Evolutionary conservation across 129 eudicot species (phyloP), one percentile per base, ranked within the genome.

Genomic region (Arctium lappa): DNA sequence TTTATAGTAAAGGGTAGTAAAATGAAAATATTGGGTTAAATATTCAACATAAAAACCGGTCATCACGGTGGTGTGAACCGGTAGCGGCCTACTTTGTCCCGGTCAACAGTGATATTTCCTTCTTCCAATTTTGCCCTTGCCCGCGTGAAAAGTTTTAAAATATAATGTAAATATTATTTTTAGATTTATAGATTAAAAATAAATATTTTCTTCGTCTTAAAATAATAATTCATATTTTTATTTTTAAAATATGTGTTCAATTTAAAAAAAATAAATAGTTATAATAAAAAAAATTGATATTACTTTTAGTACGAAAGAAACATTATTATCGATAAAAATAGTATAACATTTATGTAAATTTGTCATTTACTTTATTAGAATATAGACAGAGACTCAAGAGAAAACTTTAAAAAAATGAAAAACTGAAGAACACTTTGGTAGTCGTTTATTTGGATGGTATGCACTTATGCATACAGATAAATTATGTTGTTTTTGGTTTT

Each of bases 11-110:
- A 71, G 27, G 75, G 75, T 34, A n/a, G 68, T 5, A 16, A 18
- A 60, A 60, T 5, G 29, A 60, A 60, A 60, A 60, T 60, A 60
- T 60, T 60, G 68, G 9, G 29, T 60, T 60, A n/a, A 4, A 15
- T 34, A 32, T 34, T 32, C 11, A 71, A 12, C 75, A 15, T 31
- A 33, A 71, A 31, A 15, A n/a, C 46, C 46, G 75, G 27, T 71
- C 44, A 71, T 71, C 75, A 71, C 75, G 46, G 46, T 34, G 42
- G 75, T 71, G 46, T 71, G 75, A 71, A 71, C 46, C 75, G 46
- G 16, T 71, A 34, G 75, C 75, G 75, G 75, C 46, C 48, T 18
- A 71, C 75, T 34, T 71, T 71, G 5, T 30, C 44, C 40, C 42
- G 74, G 74, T 70, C 75, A 71, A 71, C 44, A 32, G 1, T 8